Conservation (phyloP, 2,329 filamentous ascomycete genomes). For the Chalaropsis thielavioides region DNA sequence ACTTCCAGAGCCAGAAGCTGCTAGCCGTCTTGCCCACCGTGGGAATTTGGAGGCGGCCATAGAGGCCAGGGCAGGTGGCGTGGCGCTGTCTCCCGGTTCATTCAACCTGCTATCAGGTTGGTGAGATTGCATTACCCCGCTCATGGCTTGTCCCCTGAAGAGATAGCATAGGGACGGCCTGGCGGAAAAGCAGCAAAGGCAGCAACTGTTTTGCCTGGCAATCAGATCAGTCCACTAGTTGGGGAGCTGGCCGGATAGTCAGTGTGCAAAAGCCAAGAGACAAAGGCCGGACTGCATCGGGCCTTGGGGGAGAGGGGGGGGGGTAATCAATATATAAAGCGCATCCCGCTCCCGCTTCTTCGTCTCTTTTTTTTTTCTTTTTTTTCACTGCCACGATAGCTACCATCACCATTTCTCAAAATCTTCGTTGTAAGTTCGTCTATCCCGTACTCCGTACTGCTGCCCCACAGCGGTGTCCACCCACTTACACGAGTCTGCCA, state of each 20-base stretch:
- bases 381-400: neutral
- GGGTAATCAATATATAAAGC: neutral
- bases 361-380: neutral
- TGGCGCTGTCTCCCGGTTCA: neutral
- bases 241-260: neutral
- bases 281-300: neutral
- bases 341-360: neutral
- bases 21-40: neutral
- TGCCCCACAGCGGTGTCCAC: neutral
- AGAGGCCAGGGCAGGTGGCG: neutral
- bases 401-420: neutral
- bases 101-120: neutral
- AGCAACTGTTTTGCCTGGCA: neutral
- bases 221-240: neutral
- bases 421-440: neutral
- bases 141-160: neutral
- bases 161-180: neutral
- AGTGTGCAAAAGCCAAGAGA: neutral
- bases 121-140: neutral
- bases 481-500: constrained; percentile 3
- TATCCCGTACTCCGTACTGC: no score
- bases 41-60: neutral
- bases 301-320: no score
- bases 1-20: neutral
- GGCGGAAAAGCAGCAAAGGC: neutral